Evolutionary conservation across 257 asterid species (phyloP).

Genomic region (Ballota nigra): DNA sequence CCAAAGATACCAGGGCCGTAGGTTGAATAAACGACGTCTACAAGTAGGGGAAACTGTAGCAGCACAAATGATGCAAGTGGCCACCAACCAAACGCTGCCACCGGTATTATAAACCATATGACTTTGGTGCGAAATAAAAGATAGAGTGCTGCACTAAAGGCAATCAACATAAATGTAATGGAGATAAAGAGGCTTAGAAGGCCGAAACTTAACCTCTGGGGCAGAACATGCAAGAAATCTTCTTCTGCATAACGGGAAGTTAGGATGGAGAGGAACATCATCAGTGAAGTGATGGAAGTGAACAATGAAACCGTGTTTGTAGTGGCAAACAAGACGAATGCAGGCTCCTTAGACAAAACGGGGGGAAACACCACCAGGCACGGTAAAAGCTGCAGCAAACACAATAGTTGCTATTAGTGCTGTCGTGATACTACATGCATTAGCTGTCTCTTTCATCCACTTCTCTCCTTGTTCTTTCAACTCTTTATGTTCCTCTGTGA

Average conservation of each 20-base stretch:
- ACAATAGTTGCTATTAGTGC: constrained; percentile 26
- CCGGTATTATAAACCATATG: background rate
- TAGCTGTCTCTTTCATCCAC: constrained; percentile 35
- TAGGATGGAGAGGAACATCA: constrained; percentile 25
- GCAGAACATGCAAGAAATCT: constrained; percentile 12
- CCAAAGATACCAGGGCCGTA: constrained; percentile 13
- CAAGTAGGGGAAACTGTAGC: constrained; percentile 15
- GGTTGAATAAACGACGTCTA: background rate
- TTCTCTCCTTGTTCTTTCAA: constrained; percentile 20
- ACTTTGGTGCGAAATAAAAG: background rate
- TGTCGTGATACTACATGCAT: constrained; percentile 23
- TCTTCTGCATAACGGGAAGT: constrained; percentile 21
- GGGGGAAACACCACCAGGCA: constrained; percentile 25
- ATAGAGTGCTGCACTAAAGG: constrained; percentile 3
- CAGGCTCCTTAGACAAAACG: background rate
- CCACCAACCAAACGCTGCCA: background rate
- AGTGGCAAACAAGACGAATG: constrained; percentile 15
- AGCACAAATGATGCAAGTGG: background rate
- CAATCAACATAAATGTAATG: background rate
- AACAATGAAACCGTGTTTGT: constrained; percentile 23
- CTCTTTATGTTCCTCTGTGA: constrained; percentile 18
- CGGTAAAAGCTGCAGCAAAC: constrained; percentile 26
- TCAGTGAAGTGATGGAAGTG: constrained; percentile 20
- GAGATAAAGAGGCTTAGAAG: constrained; percentile 12
- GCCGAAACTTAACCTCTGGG: constrained; percentile 14